phyloP scores from a whole-genome alignment of 2,329 filamentous ascomycete genomes.

The Fusarium nisikadoi region DNA sequence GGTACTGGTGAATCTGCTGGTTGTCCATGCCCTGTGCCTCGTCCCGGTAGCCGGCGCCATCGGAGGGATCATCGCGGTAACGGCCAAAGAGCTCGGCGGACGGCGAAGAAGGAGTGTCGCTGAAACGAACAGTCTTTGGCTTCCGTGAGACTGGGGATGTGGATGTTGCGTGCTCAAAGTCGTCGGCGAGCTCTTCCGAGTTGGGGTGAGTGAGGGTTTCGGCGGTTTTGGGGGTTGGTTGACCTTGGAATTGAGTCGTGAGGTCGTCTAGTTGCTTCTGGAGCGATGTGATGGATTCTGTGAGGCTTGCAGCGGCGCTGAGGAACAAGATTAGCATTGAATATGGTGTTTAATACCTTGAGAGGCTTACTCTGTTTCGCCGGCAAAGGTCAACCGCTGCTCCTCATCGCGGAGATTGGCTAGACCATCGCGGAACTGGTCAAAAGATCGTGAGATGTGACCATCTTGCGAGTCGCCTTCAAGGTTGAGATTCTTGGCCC shows the following conservation, averaged over 20 bases:
- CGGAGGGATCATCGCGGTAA: slow-evolving; percentile 76
- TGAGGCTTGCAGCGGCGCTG: slow-evolving; percentile 61
- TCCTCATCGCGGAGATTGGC: slow-evolving; percentile 73
- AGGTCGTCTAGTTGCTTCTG: slow-evolving; percentile 81
- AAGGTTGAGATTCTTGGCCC: slow-evolving; percentile 83
- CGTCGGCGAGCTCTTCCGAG: slow-evolving; percentile 67
- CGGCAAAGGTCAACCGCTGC: slow-evolving; percentile 70
- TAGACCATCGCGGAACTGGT: slow-evolving; percentile 85
- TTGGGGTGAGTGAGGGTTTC: slow-evolving; percentile 70
- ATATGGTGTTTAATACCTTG: not conserved
- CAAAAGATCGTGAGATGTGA: slow-evolving; percentile 87
- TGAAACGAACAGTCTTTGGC: slow-evolving; percentile 87
- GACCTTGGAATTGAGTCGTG: slow-evolving; percentile 81
- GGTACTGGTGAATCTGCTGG: slow-evolving; percentile 86
- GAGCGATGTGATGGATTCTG: slow-evolving; percentile 74
- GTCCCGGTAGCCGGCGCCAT: slow-evolving; percentile 67
- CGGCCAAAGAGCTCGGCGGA: slow-evolving; percentile 60
- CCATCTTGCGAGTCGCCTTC: slow-evolving; percentile 85
- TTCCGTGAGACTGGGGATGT: slow-evolving; percentile 47
- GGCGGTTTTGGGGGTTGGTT: slow-evolving; percentile 61
- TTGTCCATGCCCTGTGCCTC: slow-evolving; percentile 75
- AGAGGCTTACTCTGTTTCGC: slow-evolving; percentile 68
- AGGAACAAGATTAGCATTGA: not conserved
- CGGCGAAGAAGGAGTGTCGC: slow-evolving; percentile 66
- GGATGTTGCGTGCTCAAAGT: slow-evolving; percentile 73